Conservation (phyloP, 805 yeast genomes). For the Candida vartiovaarae region DNA sequence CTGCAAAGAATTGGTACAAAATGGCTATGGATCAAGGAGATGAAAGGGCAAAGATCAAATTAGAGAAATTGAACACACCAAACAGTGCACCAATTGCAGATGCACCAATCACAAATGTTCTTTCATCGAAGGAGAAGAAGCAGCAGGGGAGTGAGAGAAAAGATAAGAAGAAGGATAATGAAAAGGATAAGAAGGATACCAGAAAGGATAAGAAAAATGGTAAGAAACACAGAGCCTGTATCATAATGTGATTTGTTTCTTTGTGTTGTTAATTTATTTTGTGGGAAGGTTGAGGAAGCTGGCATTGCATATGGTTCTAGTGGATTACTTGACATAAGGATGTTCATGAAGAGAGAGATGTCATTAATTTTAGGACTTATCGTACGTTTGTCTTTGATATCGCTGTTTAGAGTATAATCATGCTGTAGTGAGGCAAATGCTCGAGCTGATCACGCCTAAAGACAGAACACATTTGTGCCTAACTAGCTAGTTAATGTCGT, state of each 20-base stretch:
- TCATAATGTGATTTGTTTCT: constrained; percentile 11
- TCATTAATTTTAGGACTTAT: too few relatives aligned
- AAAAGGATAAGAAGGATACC: not conserved
- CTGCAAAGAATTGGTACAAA: constrained; percentile 68
- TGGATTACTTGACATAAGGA: too few relatives aligned
- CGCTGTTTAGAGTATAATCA: too few relatives aligned
- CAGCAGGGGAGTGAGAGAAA: not conserved
- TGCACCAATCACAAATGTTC: not conserved
- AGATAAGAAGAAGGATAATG: not conserved
- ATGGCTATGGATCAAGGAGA: constrained; percentile 63
- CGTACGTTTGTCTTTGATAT: too few relatives aligned
- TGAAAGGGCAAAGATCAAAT: constrained; percentile 38
- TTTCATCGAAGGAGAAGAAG: not conserved
- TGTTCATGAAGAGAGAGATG: too few relatives aligned
- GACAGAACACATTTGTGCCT: too few relatives aligned
- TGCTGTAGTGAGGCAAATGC: too few relatives aligned
- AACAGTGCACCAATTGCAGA: not conserved
- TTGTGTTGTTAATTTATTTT: too few relatives aligned
- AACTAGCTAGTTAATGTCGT: too few relatives aligned
- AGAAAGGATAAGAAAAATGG: not conserved
- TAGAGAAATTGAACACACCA: constrained; percentile 12
- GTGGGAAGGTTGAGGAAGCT: too few relatives aligned
- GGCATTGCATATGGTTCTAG: too few relatives aligned
- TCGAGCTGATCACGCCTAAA: too few relatives aligned
- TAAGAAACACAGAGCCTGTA: constrained; percentile 17